Percentiles rank a stretch among this genome's conserved stretches.
phyloP scores from a whole-genome alignment of 2,329 filamentous ascomycete species.

The Fusarium caatingaense region DNA sequence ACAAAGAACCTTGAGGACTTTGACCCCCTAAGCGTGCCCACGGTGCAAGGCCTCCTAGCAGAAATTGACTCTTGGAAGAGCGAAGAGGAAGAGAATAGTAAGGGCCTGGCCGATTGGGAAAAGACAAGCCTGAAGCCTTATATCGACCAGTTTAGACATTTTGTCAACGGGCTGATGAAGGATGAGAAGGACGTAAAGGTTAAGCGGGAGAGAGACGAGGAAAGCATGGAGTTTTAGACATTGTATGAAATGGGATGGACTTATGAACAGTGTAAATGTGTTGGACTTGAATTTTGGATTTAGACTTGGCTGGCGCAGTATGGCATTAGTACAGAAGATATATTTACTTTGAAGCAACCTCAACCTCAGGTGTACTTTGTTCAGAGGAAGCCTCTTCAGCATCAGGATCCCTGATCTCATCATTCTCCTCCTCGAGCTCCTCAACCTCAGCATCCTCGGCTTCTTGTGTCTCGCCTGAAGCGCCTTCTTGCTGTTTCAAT shows the following conservation, averaged over 20 bases:
- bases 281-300: slow-evolving; percentile 32
- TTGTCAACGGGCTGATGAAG: slow-evolving; percentile 82
- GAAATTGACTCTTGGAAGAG: slow-evolving; percentile 88
- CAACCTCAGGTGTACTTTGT: slow-evolving; percentile 11
- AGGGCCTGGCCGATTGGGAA: slow-evolving; percentile 83
- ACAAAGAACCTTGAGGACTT: slow-evolving; percentile 78
- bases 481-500: slow-evolving; percentile 61
- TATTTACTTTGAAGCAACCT: slow-evolving; percentile 24
- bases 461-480: slow-evolving; percentile 35
- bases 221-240: slow-evolving; percentile 63
- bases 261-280: slow-evolving; percentile 36
- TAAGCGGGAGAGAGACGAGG: slow-evolving; percentile 67
- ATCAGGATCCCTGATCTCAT: slow-evolving; percentile 44
- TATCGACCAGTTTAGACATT: slow-evolving; percentile 86
- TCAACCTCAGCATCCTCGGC: slow-evolving; percentile 44
- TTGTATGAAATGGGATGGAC: slow-evolving; percentile 15
- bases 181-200: slow-evolving; percentile 71
- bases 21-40: slow-evolving; percentile 89
- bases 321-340: slow-evolving; percentile 30
- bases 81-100: slow-evolving; percentile 52
- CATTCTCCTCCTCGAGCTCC: slow-evolving; percentile 47
- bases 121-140: slow-evolving; percentile 96
- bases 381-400: slow-evolving; percentile 6
- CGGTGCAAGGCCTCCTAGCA: slow-evolving; percentile 80
- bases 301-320: slow-evolving; percentile 35